Evolutionary conservation across 768 basidiomycete species (phyloP).

Genomic region (Xanthoconium stramineum): DNA sequence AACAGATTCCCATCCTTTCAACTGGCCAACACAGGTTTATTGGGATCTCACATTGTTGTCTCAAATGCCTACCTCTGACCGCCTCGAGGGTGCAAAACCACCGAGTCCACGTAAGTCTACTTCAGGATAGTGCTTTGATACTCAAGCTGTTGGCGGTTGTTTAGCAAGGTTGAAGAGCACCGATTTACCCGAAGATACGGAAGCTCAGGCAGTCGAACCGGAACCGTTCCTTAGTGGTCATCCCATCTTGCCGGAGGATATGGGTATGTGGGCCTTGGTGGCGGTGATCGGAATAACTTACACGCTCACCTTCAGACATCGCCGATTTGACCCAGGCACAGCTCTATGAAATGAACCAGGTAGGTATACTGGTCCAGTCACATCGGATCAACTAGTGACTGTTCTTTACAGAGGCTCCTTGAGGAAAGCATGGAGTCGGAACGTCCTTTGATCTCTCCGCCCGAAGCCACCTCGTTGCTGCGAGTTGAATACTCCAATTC

Average conservation of each 20-base stretch:
- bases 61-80: constrained; percentile 10
- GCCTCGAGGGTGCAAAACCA: constrained; percentile 1
- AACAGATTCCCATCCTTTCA: too few species aligned
- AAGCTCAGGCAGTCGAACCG: background rate
- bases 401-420: constrained; percentile 33
- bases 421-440: constrained; percentile 36
- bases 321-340: constrained; percentile 31
- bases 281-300: background rate
- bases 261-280: constrained; percentile 18
- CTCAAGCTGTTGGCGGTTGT: background rate
- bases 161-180: constrained; percentile 30
- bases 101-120: constrained; percentile 26
- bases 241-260: constrained; percentile 30
- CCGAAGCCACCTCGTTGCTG: constrained; percentile 51
- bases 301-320: constrained; percentile 27
- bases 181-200: constrained; percentile 19
- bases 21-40: background rate
- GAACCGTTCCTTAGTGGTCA: constrained; percentile 26
- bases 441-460: constrained; percentile 53
- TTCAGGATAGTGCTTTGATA: background rate
- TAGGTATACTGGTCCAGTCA: constrained; percentile 8
- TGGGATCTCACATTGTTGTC: background rate
- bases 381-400: background rate
- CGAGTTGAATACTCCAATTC: constrained; percentile 66
- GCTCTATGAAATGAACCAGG: constrained; percentile 42